Base-by-base conservation (phyloP, 2,329 filamentous ascomycete species). In the Verticillium isaacii region DNA sequence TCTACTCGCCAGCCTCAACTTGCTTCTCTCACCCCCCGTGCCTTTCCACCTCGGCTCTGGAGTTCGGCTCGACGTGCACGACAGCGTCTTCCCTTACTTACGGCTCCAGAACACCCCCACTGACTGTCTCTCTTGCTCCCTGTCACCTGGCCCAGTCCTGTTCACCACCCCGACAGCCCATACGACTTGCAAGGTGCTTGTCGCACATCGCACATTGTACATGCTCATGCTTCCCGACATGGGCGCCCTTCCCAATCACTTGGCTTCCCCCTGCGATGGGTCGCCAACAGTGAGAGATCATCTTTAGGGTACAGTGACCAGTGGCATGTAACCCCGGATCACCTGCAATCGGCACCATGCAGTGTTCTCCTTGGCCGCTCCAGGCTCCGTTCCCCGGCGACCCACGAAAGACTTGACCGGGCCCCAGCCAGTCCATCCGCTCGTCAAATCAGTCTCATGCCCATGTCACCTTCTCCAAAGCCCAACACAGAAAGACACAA, bases 251-350 rank as follows among this genome's bases (percentile, higher is more conserved):
- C 41, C 58, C 58, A 59, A 59, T 59, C 58, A 59, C 32, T 36
- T 19, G 17, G 34, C 41, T 37, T 36, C 25, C 58, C 58, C 45
- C 32, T 32, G 45, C n/a, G 29, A 37, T 34, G 58, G 58, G 41
- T 23, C 58, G 41, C 32, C 58, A 59, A 11, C 34, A 19, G 23
- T 50, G 7, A 32, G n/a, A 59, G 32, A 59, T n/a, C 58, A 59
- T n/a, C 58, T 45, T 36, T 29, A 14, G 25, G 36, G 37, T 25
- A 54, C 23, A 34, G 25, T 56, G 45, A 19, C 50, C 41, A 59
- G 29, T 54, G 25, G 12, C 32, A 54, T 55, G 23, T 54, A 54
- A 59, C 58, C 58, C 58, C 58, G 58, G 58, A 59, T 59, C 45
- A 37, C 29, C 58, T 52, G 41, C 58, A 59, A 34, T 54, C 41